Evolutionary conservation across 257 asterid species (phyloP).

Genomic region (Anisodus acutangulus): DNA sequence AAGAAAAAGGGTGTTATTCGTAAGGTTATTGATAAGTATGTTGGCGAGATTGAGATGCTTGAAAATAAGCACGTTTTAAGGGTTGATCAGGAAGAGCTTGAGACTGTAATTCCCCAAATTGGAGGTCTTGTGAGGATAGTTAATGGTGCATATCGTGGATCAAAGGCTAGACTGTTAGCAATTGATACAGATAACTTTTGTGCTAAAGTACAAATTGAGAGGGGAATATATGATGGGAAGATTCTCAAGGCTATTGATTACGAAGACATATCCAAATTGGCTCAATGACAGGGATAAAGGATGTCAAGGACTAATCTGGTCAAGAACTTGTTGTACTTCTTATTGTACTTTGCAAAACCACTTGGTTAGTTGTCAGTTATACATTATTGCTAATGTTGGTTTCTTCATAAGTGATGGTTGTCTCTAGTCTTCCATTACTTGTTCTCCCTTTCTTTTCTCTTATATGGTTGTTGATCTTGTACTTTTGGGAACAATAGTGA

Average conservation of each 20-base stretch:
- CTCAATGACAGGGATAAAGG: constrained; percentile 36
- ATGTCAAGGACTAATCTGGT: neutral
- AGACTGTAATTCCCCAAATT: constrained; percentile 93
- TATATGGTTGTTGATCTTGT: neutral
- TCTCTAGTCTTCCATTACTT: neutral
- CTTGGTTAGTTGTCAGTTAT: neutral
- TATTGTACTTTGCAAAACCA: neutral
- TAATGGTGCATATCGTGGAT: constrained; percentile 90
- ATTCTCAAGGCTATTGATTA: constrained; percentile 82
- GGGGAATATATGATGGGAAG: constrained; percentile 88
- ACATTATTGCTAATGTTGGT: neutral
- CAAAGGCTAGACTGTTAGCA: constrained; percentile 66
- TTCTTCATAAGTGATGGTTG: neutral
- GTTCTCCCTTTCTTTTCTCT: neutral
- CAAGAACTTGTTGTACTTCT: neutral
- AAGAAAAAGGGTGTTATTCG: constrained; percentile 85
- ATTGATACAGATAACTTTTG: constrained; percentile 66
- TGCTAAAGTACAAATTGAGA: constrained; percentile 87
- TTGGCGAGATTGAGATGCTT: constrained; percentile 92
- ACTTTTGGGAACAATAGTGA: neutral
- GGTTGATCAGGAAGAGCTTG: constrained; percentile 93
- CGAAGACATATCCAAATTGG: constrained; percentile 86
- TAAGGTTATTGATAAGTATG: constrained; percentile 78
- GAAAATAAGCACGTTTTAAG: constrained; percentile 85
- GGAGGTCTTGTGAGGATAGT: constrained; percentile 89